Conservation (phyloP, 306 rosid genomes). For the Rosa lucieae region DNA sequence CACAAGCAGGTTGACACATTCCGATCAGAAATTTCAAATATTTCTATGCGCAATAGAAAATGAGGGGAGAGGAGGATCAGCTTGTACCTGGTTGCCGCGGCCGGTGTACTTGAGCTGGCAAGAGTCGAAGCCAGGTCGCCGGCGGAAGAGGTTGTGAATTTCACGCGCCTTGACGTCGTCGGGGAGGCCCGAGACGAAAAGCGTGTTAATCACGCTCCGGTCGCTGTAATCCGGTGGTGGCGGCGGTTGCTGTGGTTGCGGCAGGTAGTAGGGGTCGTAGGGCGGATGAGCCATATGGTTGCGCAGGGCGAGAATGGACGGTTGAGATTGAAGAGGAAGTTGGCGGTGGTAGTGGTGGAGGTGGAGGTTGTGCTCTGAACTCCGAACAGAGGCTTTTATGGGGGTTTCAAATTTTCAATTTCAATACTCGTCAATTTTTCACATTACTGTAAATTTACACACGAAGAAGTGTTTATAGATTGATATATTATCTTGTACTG, state of each 20-base stretch:
- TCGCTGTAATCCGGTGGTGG: slow-evolving; percentile 35
- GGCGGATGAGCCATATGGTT: slow-evolving; percentile 59
- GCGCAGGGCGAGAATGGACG: neutral
- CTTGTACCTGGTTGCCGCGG: slow-evolving; percentile 76
- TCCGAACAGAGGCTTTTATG: neutral
- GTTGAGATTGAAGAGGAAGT: slow-evolving; percentile 1
- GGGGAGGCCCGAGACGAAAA: slow-evolving; percentile 94
- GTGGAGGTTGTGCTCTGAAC: neutral
- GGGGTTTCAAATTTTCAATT: neutral
- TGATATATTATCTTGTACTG: too few relatives aligned
- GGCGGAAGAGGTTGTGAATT: slow-evolving; percentile 96
- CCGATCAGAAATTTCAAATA: slow-evolving; percentile 4
- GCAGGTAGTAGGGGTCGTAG: slow-evolving; percentile 66
- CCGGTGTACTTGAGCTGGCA: slow-evolving; percentile 99
- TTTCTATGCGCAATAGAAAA: neutral
- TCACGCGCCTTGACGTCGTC: slow-evolving; percentile 96
- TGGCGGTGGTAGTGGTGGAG: neutral
- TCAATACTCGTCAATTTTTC: neutral
- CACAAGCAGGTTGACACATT: neutral
- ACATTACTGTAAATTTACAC: too few relatives aligned
- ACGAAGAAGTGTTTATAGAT: too few relatives aligned
- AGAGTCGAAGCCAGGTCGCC: slow-evolving; percentile 86
- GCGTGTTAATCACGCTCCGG: slow-evolving; percentile 72
- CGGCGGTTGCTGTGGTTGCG: slow-evolving; percentile 39
- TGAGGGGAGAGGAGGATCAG: neutral